Evolutionary conservation across 106 monocot species (phyloP).

Genomic region (Narthecium ossifragum): DNA sequence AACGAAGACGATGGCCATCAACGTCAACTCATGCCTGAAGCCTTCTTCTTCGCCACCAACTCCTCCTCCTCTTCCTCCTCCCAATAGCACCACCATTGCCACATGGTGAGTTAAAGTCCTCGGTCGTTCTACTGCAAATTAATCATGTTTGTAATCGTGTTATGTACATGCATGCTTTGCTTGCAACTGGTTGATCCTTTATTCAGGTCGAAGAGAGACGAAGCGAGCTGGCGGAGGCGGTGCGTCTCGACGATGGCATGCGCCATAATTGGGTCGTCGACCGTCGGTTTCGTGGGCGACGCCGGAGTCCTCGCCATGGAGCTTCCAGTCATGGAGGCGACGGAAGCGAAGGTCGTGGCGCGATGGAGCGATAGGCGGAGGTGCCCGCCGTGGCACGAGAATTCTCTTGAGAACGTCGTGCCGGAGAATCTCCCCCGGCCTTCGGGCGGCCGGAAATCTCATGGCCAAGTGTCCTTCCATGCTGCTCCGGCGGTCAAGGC

Average conservation of each 20-base stretch:
- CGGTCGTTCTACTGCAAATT: too few relatives aligned
- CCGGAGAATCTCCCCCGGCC: conserved; percentile 34
- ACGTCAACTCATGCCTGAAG: conserved; percentile 21
- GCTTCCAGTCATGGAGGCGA: neutral
- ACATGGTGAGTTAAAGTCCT: too few relatives aligned
- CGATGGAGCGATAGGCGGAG: conserved; percentile 25
- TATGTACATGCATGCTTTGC: too few relatives aligned
- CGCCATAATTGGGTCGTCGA: neutral
- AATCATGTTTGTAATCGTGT: too few relatives aligned
- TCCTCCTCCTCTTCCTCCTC: too few relatives aligned
- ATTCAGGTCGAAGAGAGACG: neutral
- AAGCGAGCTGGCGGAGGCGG: neutral
- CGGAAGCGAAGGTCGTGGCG: neutral
- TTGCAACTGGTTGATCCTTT: too few relatives aligned
- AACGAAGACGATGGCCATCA: conserved; percentile 26
- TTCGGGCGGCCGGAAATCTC: conserved; percentile 1
- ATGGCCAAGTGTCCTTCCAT: conserved; percentile 1
- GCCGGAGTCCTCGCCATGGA: neutral
- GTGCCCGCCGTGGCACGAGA: conserved; percentile 26
- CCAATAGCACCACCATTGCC: too few relatives aligned
- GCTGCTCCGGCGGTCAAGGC: neutral
- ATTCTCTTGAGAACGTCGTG: conserved; percentile 21
- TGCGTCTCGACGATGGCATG: conserved; percentile 3
- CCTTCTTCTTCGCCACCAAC: conserved; percentile 3
- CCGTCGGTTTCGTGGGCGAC: neutral